These are phyloP conservation scores for Homolaphlyctis polyrhiza DNA, from an alignment of 371 early-diverging fungal genomes.

Conservation along the genomic window DNA sequence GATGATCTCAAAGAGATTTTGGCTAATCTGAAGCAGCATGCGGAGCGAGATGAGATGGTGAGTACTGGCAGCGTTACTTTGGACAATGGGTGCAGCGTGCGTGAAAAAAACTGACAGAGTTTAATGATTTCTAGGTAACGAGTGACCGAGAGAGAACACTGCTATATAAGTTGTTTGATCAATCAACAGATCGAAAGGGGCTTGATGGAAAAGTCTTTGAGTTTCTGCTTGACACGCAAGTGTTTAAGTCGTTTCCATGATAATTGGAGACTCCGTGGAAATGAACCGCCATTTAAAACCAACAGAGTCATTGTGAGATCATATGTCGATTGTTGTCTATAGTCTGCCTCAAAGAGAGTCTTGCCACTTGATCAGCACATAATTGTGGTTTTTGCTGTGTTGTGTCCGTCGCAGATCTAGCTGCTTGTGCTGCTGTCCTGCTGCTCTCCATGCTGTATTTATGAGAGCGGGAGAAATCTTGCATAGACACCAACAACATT, in stretches of 20 bases:
- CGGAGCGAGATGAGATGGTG: conserved; percentile 13
- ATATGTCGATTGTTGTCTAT: too few relatives aligned
- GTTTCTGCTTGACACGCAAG: conserved; percentile 24
- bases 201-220: conserved; percentile 33
- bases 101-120: background rate
- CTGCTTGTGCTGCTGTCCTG: too few relatives aligned
- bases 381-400: too few relatives aligned
- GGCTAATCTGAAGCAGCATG: conserved; percentile 9
- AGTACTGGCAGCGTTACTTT: background rate
- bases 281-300: too few relatives aligned
- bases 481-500: too few relatives aligned
- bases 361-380: too few relatives aligned
- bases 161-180: conserved; percentile 33
- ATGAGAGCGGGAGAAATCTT: too few relatives aligned
- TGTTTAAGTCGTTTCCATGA: conserved; percentile 23
- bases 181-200: conserved; percentile 17
- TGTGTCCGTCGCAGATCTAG: too few relatives aligned
- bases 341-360: too few relatives aligned
- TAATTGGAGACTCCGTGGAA: too few relatives aligned
- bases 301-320: too few relatives aligned
- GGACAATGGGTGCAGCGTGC: background rate
- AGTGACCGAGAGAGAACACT: conserved; percentile 16
- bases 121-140: conserved; percentile 4
- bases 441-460: too few relatives aligned
- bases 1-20: conserved; percentile 19